Base-by-base conservation (phyloP, 257 asterid genomes). In the Ajuga chamaepitys region DNA sequence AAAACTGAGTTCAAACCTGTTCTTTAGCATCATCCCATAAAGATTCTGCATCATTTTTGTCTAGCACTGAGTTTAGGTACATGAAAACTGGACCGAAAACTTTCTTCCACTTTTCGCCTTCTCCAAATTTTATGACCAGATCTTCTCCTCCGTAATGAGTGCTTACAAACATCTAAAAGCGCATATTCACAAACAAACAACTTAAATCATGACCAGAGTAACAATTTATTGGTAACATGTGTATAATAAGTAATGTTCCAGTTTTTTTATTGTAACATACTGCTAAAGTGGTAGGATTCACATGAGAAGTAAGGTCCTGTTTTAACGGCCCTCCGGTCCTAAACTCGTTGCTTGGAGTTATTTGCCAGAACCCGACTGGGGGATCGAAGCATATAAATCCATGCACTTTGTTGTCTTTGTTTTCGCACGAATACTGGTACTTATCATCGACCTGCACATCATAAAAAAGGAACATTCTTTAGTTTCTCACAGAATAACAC, bases 251-350 rank as follows among this genome's bases (percentile, higher is more conserved):
- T n/a, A n/a, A n/a, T n/a, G n/a, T n/a, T n/a, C n/a, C n/a, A n/a
- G n/a, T n/a, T n/a, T 30, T 30, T 30, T 8, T 5, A 30, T 30
- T 30, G 4, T 5, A 1, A 80, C 92, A 75, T 83, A 90, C 97
- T 42, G 95, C 81, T 0, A 87, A 77, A 4, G 86, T 80, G 22
- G 96, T 86, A 37, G 96, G 96, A 62, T 89, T 89, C 60, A 88
- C 98, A 69, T 91, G 98, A 73, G 98, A 91, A 35, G 95, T 86
- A 38, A 91, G 98, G 30, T 88, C 88, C 68, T 91, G 96, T 62
- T 91, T 91, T 81, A 73, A 62, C 26, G 98, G 96, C 10, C 98
- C 97, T 3, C 98, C 97, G 0, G 98, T 76, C 28, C 95, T 82
- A 56, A 82, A 88, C 83, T 88, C 98, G 9, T 88, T 82, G 71